phyloP scores from a whole-genome alignment of 345 rosid genomes.

The Geranium brycei region DNA sequence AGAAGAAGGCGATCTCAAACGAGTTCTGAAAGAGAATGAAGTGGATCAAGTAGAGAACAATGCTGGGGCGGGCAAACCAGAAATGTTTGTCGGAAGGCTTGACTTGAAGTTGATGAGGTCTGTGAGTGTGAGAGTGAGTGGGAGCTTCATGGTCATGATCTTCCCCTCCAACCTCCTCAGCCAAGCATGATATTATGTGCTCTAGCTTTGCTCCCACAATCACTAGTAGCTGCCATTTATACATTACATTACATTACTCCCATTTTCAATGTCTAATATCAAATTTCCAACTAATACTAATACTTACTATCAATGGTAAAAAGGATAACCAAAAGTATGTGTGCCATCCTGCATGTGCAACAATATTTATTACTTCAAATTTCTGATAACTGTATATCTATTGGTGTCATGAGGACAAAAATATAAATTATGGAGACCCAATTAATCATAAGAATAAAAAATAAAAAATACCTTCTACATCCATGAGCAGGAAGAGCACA shows the following conservation, averaged over 20 bases:
- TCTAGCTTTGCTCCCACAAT: constrained; percentile 74
- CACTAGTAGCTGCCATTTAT: constrained; percentile 43
- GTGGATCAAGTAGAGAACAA: constrained; percentile 55
- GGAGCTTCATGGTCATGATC: constrained; percentile 20
- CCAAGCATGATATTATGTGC: constrained; percentile 47
- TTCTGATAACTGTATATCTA: too few relatives aligned
- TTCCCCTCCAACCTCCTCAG: constrained; percentile 27
- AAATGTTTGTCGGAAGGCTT: constrained; percentile 64
- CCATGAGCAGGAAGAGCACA: constrained; percentile 58
- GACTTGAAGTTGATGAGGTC: constrained; percentile 12
- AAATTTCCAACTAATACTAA: too few relatives aligned
- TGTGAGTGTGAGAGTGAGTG: too few relatives aligned
- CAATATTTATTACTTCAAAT: too few relatives aligned
- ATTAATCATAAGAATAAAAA: neutral
- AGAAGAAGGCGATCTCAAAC: constrained; percentile 78
- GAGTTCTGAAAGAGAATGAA: constrained; percentile 75
- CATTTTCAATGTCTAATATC: too few relatives aligned
- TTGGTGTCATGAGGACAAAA: too few relatives aligned
- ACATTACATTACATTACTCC: too few relatives aligned
- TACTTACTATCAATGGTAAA: constrained; percentile 67
- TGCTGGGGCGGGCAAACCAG: constrained; percentile 49
- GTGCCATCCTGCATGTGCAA: constrained; percentile 60
- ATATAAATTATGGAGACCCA: neutral
- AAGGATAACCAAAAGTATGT: constrained; percentile 75
- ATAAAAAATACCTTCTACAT: constrained; percentile 39